Conservation (phyloP, 2,329 filamentous ascomycete species). For the Alternaria rosae region DNA sequence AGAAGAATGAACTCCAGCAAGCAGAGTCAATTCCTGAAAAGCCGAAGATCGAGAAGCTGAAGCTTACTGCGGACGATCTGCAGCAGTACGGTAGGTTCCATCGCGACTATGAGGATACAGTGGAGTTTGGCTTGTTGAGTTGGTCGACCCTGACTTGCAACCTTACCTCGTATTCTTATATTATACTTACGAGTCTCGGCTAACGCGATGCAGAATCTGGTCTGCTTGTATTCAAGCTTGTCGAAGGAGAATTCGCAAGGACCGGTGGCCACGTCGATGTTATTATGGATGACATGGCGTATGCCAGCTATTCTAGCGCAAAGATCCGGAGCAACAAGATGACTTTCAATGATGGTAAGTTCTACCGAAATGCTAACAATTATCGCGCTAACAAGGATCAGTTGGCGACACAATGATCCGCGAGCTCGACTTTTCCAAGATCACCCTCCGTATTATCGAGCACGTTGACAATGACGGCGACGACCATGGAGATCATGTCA, state of each 20-base stretch:
- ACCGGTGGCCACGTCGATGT: conserved; percentile 82
- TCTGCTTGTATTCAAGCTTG: conserved; percentile 90
- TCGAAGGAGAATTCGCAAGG: conserved; percentile 85
- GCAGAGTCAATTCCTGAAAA: conserved; percentile 58
- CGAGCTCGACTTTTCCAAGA: conserved; percentile 93
- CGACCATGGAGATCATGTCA: conserved; percentile 72
- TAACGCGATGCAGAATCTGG: conserved; percentile 73
- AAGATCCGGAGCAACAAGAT: conserved; percentile 73
- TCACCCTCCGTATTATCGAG: conserved; percentile 86
- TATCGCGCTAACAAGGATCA: conserved; percentile 41
- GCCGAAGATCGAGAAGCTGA: conserved; percentile 75
- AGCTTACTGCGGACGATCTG: conserved; percentile 80
- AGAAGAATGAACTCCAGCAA: conserved; percentile 57
- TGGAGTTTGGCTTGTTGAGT: conserved; percentile 33
- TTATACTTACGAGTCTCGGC: conserved; percentile 19
- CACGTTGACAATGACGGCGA: conserved; percentile 77
- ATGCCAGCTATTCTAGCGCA: conserved; percentile 84
- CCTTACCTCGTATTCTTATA: conserved; percentile 28
- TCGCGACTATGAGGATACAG: conserved; percentile 19
- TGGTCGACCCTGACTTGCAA: conserved; percentile 30
- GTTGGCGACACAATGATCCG: conserved; percentile 93
- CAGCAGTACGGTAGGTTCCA: conserved; percentile 70
- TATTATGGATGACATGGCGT: conserved; percentile 92
- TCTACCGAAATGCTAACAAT: not conserved
- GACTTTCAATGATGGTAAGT: conserved; percentile 80